Evolutionary conservation across 2,329 filamentous ascomycete genomes (phyloP).

Genomic region (Penicillium sp.): DNA sequence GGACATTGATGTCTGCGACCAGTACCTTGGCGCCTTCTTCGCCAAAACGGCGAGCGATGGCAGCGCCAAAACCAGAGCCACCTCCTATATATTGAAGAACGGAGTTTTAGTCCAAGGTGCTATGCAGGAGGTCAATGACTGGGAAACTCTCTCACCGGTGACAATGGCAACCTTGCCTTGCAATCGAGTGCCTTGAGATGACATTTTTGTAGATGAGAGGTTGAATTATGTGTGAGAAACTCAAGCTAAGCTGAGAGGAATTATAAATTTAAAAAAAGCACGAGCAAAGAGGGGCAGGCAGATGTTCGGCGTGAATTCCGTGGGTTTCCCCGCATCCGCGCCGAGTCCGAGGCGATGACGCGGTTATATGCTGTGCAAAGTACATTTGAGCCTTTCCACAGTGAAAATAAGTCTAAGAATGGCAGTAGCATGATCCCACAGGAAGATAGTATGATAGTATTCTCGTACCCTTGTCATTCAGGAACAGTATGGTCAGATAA

Average conservation of each 20-base stretch:
- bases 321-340: conserved; percentile 18
- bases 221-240: neutral
- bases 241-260: neutral
- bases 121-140: neutral
- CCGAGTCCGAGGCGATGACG: neutral
- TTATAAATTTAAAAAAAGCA: neutral
- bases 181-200: conserved; percentile 34
- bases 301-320: conserved; percentile 21
- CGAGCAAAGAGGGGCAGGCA: conserved; percentile 16
- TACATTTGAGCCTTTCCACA: neutral
- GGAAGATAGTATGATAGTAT: neutral
- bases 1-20: conserved; percentile 44
- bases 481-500: neutral
- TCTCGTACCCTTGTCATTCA: neutral
- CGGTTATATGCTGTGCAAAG: neutral
- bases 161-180: conserved; percentile 50
- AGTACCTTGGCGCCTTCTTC: conserved; percentile 47
- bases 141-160: conserved; percentile 36
- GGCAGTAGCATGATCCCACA: neutral
- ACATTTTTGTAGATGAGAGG: conserved; percentile 4
- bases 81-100: conserved; percentile 28
- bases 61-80: conserved; percentile 47
- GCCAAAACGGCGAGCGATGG: conserved; percentile 42
- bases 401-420: neutral
- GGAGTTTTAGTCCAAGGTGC: neutral